phyloP scores from a whole-genome alignment of 331 rosid species.

The Saraca asoca region DNA sequence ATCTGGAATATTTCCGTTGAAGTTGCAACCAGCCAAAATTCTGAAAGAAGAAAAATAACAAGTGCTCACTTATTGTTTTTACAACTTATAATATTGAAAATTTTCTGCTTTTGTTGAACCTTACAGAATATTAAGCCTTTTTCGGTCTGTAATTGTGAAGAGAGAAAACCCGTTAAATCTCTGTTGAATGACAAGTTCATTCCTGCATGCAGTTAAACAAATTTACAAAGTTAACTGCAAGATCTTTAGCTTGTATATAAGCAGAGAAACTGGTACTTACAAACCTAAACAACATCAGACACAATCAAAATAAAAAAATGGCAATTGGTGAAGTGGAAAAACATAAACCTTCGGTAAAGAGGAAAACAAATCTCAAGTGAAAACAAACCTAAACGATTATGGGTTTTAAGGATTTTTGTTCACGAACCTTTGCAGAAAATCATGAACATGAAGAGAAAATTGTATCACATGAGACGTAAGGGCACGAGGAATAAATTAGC shows the following conservation, averaged over 20 bases:
- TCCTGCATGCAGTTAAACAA: conserved; percentile 59
- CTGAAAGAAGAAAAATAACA: conserved; percentile 41
- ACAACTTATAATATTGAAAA: conserved; percentile 12
- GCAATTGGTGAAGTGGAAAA: too few relatives aligned
- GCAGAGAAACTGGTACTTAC: conserved; percentile 50
- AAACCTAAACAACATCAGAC: too few relatives aligned
- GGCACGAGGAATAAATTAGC: too few relatives aligned
- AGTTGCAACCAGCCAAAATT: conserved; percentile 86
- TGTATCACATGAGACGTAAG: too few relatives aligned
- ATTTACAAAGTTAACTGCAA: conserved; percentile 8
- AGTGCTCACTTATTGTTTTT: neutral
- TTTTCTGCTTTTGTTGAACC: conserved; percentile 34
- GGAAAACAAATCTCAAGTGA: too few relatives aligned
- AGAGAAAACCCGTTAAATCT: conserved; percentile 62
- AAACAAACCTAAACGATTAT: too few relatives aligned
- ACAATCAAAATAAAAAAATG: too few relatives aligned
- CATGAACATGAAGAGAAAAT: too few relatives aligned
- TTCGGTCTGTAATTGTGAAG: conserved; percentile 54
- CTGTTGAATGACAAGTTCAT: conserved; percentile 73
- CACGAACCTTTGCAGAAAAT: too few relatives aligned
- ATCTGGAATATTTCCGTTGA: conserved; percentile 79
- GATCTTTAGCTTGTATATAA: neutral
- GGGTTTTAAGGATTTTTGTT: too few relatives aligned
- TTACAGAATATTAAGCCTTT: conserved; percentile 66
- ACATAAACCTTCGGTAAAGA: too few relatives aligned